Conservation (phyloP, 176 grass and related monocot species). For the Oryza coarctata region DNA sequence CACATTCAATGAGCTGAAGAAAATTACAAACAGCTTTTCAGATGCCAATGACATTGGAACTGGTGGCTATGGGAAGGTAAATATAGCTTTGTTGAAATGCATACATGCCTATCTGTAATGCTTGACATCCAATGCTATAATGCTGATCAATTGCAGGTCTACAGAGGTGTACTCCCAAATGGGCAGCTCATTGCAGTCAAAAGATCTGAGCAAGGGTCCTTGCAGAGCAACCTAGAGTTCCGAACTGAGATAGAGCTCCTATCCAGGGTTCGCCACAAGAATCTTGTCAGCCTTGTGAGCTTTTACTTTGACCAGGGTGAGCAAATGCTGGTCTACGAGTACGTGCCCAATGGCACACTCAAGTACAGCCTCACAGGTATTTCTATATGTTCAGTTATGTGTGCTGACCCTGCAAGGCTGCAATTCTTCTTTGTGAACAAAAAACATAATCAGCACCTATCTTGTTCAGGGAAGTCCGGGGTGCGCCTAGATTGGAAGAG, state of each 20-base stretch:
- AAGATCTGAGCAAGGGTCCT: conserved; percentile 58
- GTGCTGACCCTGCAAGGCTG: background rate
- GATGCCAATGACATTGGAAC: conserved; percentile 56
- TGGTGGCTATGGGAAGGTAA: conserved; percentile 80
- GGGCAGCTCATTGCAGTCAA: conserved; percentile 80
- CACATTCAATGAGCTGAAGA: conserved; percentile 64
- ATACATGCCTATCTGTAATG: background rate
- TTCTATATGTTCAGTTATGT: background rate
- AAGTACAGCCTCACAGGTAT: conserved; percentile 75
- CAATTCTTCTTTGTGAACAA: background rate
- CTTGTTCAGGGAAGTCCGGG: conserved; percentile 72
- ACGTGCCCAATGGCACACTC: conserved; percentile 79
- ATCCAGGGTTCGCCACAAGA: conserved; percentile 78
- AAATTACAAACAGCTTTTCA: conserved; percentile 68
- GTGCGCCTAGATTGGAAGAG: conserved; percentile 75
- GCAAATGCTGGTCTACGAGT: conserved; percentile 85
- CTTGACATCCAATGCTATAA: background rate
- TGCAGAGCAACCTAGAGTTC: conserved; percentile 71
- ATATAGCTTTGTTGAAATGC: background rate
- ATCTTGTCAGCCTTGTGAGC: conserved; percentile 72
- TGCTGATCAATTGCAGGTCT: conserved; percentile 45
- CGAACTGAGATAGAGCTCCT: conserved; percentile 80
- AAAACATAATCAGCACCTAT: background rate
- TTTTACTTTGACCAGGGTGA: conserved; percentile 80
- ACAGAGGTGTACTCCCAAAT: conserved; percentile 52